Evolutionary conservation across 2,329 filamentous ascomycete genomes (phyloP).

Genomic region (Capronia epimyces): DNA sequence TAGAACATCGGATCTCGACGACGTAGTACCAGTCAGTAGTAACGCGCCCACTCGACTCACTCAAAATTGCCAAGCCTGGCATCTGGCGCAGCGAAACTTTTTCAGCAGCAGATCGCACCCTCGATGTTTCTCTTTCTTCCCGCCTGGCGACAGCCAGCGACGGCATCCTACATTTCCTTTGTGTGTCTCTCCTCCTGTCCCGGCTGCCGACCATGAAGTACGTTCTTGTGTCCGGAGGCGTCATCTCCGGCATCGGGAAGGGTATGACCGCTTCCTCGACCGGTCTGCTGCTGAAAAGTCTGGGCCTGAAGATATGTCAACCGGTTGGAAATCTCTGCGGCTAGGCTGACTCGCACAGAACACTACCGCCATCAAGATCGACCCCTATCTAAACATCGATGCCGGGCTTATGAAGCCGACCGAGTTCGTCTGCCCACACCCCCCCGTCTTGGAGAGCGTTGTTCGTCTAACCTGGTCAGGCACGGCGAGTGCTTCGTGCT

Average conservation of each 20-base stretch:
- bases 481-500: slow-evolving; percentile 89
- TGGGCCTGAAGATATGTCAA: slow-evolving; percentile 60
- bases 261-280: slow-evolving; percentile 68
- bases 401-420: slow-evolving; percentile 66
- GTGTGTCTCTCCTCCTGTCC: slow-evolving; percentile 5
- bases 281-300: slow-evolving; percentile 71
- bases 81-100: neutral
- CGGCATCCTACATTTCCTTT: slow-evolving; percentile 19
- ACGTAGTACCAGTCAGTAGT: too few species aligned
- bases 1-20: too few species aligned
- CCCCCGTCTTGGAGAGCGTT: neutral
- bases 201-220: slow-evolving; percentile 59
- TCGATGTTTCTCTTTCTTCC: slow-evolving; percentile 20
- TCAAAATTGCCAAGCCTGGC: too few species aligned
- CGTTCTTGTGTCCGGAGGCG: slow-evolving; percentile 69
- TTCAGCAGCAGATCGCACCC: neutral
- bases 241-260: slow-evolving; percentile 51
- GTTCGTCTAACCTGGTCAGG: slow-evolving; percentile 38
- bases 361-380: slow-evolving; percentile 61
- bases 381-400: slow-evolving; percentile 73
- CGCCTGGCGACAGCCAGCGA: slow-evolving; percentile 29
- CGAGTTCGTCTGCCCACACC: slow-evolving; percentile 42
- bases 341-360: neutral
- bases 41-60: too few species aligned
- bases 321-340: too few species aligned